These are phyloP conservation scores for Schizonepeta tenuifolia DNA, from an alignment of 257 asterid species.

Conservation along the genomic window DNA sequence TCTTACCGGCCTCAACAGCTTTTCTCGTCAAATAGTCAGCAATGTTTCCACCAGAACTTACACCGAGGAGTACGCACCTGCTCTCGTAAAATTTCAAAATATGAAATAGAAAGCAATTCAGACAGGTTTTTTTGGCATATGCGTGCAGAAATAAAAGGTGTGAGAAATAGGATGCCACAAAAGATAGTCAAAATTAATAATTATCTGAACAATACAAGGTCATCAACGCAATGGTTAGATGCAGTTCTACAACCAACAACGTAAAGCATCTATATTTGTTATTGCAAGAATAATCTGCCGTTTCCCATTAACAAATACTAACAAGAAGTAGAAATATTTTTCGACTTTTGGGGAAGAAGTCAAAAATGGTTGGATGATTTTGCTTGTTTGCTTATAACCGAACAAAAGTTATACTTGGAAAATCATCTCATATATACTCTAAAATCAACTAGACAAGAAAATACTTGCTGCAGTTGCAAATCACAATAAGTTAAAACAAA, in stretches of 20 bases:
- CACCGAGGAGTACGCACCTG: slow-evolving; percentile 98
- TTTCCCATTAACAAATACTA: neutral
- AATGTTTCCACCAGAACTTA: slow-evolving; percentile 92
- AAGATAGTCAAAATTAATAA: slow-evolving; percentile 6
- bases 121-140: no score
- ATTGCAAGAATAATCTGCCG: neutral
- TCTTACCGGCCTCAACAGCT: slow-evolving; percentile 81
- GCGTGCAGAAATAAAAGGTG: no score
- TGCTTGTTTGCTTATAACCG: neutral
- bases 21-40: slow-evolving; percentile 76
- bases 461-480: slow-evolving; percentile 5
- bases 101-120: neutral
- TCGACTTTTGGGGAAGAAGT: no score
- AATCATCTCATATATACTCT: neutral
- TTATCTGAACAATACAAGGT: neutral
- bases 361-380: neutral
- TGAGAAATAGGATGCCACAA: neutral
- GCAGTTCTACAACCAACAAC: neutral
- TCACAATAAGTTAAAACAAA: neutral
- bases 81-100: slow-evolving; percentile 2
- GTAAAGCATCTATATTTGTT: slow-evolving; percentile 7
- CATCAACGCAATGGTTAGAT: neutral
- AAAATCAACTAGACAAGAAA: neutral
- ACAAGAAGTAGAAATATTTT: neutral
- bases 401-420: slow-evolving; percentile 6